These are phyloP conservation scores for Hygrocybe punicea DNA, from an alignment of 768 basidiomycete species.

Conservation along the genomic window DNA sequence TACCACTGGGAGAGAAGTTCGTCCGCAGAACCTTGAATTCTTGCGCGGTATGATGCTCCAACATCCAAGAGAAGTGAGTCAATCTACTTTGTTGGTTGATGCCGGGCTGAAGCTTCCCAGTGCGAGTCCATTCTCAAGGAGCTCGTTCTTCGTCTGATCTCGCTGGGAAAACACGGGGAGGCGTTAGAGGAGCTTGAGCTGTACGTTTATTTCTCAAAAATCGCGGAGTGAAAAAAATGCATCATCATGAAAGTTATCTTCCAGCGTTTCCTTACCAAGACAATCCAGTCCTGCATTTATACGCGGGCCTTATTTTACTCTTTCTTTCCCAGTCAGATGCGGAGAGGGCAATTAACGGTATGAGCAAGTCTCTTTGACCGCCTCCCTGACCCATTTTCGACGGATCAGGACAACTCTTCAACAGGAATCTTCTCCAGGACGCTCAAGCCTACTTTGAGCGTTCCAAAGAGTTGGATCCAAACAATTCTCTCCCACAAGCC, in stretches of 20 bases:
- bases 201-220: constrained; percentile 43
- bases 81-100: neutral
- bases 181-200: constrained; percentile 85
- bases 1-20: constrained; percentile 24
- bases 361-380: too few relatives aligned
- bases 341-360: constrained; percentile 7
- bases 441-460: constrained; percentile 66
- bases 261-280: constrained; percentile 87
- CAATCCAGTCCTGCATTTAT: constrained; percentile 73
- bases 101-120: constrained; percentile 37
- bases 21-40: constrained; percentile 50
- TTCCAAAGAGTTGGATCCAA: constrained; percentile 55
- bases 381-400: neutral
- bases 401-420: constrained; percentile 7
- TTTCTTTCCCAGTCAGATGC: constrained; percentile 49
- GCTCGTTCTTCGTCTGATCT: constrained; percentile 63
- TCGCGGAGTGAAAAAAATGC: neutral
- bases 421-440: constrained; percentile 43
- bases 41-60: constrained; percentile 71
- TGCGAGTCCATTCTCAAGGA: constrained; percentile 74
- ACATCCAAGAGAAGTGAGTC: constrained; percentile 58
- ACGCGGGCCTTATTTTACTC: constrained; percentile 74
- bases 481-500: constrained; percentile 48
- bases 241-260: constrained; percentile 55
- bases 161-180: constrained; percentile 53